Base-by-base conservation (phyloP, 2,329 filamentous ascomycete genomes). In the Apiospora marii region DNA sequence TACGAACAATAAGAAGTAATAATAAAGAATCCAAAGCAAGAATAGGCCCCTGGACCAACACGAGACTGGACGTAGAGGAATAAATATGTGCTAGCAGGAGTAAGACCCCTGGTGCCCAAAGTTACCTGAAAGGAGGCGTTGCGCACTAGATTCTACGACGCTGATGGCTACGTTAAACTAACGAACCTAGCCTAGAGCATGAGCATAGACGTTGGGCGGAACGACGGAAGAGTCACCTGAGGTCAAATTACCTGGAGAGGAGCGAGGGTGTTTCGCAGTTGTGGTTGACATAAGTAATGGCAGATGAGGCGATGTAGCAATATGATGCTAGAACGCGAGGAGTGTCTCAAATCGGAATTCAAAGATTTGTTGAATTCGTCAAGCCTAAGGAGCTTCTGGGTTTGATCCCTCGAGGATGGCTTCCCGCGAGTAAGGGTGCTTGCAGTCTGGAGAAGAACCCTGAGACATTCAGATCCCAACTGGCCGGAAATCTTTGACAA, bases 171-270 rank as follows among this genome's bases (percentile, higher is more conserved):
- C n/a, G 16, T 64, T 41, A 64, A 64, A 37, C 58, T 41, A 64
- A 64, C 19, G 34, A 41, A 64, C 37, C 37, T 41, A 41, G 22
- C 46, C 46, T 49, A 64, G 34, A 34, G 41, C n/a, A 34, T 41
- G 58, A 64, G 58, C 58, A 37, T 64, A 41, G 58, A 64, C 34
- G 34, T 24, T 64, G 22, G 22, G n/a, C 58, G 58, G 58, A 64
- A 64, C 8, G 19, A 64, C 58, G 34, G 30, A 30, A 64, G 34
- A 41, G 58, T 41, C 34, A 64, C 22, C 34, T 64, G 34, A 64
- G 58, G 58, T n/a, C 34, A 64, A 41, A n/a, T 41, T 13, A n/a
- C 19, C 34, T 64, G 19, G 10, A 14, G 30, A 41, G 19, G 58
- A 64, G 34, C 19, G 22, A n/a, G 34, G n/a, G 8, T 19, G 53